Conservation (phyloP, 345 rosid species). For the Dipteronia sinensis region DNA sequence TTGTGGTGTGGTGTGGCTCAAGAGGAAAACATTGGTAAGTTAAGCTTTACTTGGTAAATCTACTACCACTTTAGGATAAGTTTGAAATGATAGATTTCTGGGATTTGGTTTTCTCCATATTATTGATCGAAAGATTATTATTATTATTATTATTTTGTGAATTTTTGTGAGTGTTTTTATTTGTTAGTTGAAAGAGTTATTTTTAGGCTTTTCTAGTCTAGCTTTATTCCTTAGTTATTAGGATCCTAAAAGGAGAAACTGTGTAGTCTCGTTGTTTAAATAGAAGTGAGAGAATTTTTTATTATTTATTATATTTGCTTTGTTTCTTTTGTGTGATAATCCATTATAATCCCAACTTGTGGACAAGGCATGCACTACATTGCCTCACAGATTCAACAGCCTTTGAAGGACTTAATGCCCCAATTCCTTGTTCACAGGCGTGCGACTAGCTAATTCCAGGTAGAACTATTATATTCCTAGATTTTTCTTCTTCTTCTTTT, state of each 20-base stretch:
- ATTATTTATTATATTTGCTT: not conserved
- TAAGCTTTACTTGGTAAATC: not conserved
- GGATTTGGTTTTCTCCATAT: no score
- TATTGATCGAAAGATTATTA: no score
- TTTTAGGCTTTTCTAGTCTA: not conserved
- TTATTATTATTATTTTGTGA: no score
- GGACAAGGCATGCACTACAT: not conserved
- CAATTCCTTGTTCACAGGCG: not conserved
- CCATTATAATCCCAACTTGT: not conserved
- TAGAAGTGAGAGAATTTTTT: not conserved
- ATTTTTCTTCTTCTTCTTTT: not conserved
- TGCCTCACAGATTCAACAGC: constrained; percentile 1
- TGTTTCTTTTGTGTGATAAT: not conserved
- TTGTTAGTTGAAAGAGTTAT: not conserved
- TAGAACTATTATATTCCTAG: not conserved
- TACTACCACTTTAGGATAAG: not conserved
- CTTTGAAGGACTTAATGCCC: not conserved
- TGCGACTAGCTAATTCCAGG: not conserved
- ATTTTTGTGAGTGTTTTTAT: no score
- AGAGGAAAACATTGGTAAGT: not conserved
- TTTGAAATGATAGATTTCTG: not conserved
- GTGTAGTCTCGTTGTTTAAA: not conserved
- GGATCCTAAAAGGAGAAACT: not conserved
- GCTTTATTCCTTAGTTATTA: not conserved
- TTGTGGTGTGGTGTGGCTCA: not conserved